Evolutionary conservation across 2,329 filamentous ascomycete species (phyloP).

Genomic region (Blastomyces emzantsi): DNA sequence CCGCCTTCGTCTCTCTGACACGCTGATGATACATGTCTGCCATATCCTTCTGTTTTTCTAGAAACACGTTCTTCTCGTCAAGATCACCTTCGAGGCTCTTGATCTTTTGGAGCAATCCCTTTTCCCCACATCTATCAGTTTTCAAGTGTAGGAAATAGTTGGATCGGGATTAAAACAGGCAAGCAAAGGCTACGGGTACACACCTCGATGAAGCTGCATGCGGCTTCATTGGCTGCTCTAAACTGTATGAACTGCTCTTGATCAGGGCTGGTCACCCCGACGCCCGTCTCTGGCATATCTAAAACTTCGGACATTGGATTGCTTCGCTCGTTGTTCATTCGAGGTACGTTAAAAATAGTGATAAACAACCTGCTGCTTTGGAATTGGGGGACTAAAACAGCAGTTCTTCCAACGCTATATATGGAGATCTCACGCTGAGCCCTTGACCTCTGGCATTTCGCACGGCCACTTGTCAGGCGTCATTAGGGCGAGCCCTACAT

Average conservation of each 20-base stretch:
- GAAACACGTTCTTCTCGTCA: conserved; percentile 3
- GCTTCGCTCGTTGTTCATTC: background rate
- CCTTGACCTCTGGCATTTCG: background rate
- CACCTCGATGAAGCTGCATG: conserved; percentile 6
- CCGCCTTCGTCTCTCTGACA: conserved; percentile 1
- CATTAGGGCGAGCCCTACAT: background rate
- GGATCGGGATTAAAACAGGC: background rate
- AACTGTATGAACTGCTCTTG: background rate
- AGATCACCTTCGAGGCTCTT: conserved; percentile 1
- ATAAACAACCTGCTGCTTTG: background rate
- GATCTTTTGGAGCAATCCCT: conserved; percentile 6
- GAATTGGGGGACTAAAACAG: background rate
- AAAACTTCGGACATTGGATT: background rate
- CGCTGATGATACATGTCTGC: conserved; percentile 8
- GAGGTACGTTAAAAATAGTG: background rate
- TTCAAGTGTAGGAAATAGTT: background rate
- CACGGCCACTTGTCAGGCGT: background rate
- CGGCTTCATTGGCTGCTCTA: conserved; percentile 7
- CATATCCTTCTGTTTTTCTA: conserved; percentile 9
- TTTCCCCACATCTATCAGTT: background rate
- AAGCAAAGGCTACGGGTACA: background rate
- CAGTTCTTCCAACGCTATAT: background rate
- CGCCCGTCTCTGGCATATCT: background rate
- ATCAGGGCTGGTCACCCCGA: background rate
- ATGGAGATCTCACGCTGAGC: background rate